phyloP scores from a whole-genome alignment of 2,329 filamentous ascomycete species.

The Stemphylium vesicarium region DNA sequence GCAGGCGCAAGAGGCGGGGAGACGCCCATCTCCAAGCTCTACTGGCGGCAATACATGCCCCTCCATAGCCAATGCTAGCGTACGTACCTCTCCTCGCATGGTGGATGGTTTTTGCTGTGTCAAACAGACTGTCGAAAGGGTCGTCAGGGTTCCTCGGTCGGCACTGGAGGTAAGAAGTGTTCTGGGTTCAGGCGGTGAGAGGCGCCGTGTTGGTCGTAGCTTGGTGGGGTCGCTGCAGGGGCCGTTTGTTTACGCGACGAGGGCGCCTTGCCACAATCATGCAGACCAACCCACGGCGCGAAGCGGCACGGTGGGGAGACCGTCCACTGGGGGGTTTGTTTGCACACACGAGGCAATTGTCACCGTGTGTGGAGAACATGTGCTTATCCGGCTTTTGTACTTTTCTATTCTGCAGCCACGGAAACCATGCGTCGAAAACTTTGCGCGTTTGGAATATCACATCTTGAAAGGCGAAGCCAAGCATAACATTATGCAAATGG shows the following conservation, averaged over 20 bases:
- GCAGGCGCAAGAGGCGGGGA: slow-evolving; percentile 12
- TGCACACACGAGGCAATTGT: neutral
- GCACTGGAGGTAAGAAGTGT: slow-evolving; percentile 20
- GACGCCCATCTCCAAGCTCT: slow-evolving; percentile 1
- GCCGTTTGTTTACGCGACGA: slow-evolving; percentile 23
- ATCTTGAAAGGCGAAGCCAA: neutral
- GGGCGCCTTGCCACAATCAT: slow-evolving; percentile 15
- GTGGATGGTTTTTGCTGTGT: slow-evolving; percentile 42
- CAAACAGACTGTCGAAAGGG: slow-evolving; percentile 42
- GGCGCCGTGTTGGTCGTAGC: slow-evolving; percentile 25
- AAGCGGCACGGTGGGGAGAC: neutral
- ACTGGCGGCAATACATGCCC: neutral
- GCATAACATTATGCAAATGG: neutral
- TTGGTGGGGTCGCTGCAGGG: slow-evolving; percentile 30
- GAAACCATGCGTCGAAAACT: too few relatives aligned
- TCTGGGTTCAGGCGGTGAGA: slow-evolving; percentile 23
- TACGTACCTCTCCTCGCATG: slow-evolving; percentile 52
- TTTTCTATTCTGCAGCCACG: too few relatives aligned
- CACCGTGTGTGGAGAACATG: too few relatives aligned
- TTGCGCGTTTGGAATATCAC: too few relatives aligned
- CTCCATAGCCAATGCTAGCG: slow-evolving; percentile 2
- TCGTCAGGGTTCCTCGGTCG: slow-evolving; percentile 19
- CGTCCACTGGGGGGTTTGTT: neutral
- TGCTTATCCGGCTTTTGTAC: too few relatives aligned
- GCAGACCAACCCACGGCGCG: slow-evolving; percentile 1